Evolutionary conservation across 345 rosid genomes (phyloP), one percentile per base, ranked within the genome.

Genomic region (Excoecaria cochinchinensis): DNA sequence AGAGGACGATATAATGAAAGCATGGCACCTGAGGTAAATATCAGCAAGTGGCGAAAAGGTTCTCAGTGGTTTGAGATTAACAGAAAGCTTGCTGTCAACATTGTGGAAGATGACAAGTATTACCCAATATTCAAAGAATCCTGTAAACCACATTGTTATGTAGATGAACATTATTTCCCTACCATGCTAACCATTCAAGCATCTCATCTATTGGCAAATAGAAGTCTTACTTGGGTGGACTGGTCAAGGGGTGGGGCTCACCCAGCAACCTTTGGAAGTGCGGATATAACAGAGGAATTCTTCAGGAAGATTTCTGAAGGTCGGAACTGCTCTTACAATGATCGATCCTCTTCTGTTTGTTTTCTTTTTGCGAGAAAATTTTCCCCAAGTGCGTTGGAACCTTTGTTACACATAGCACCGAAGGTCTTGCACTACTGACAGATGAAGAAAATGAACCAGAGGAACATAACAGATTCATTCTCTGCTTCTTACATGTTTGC

Each of bases 181-280:
- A 93, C 99, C 11, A 91, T 93, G 99, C 82, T 95, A 67, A 87
- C 90, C n/a, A 87, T 95, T n/a, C 78, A 84, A 83, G 87, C 89
- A 39, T 73, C 93, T 25, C n/a, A 65, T 12, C 85, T 67, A 31
- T 40, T 95, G 55, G 99, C 98, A 9, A 95, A 95, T 71, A 81
- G 98, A 79, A 93, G 95, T 87, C 12, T 90, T 67, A 93, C 99
- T 0, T 93, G 95, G 97, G 97, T 89, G 39, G 99, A 96, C 81
- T 96, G 98, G 99, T 96, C 99, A 0, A 84, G 99, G 64, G 99
- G 99, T 0, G 98, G 98, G 0, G 77, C 97, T 68, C 99, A 93
- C 82, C 99, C 98, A 0, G 98, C 97, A 46, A 93, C 98, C 4
- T 96, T 96, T 42, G 97, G 97, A 75, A 51, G 86, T 74, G 77